Conservation (phyloP, 2,329 filamentous ascomycete species). For the Myriangium duriaei region DNA sequence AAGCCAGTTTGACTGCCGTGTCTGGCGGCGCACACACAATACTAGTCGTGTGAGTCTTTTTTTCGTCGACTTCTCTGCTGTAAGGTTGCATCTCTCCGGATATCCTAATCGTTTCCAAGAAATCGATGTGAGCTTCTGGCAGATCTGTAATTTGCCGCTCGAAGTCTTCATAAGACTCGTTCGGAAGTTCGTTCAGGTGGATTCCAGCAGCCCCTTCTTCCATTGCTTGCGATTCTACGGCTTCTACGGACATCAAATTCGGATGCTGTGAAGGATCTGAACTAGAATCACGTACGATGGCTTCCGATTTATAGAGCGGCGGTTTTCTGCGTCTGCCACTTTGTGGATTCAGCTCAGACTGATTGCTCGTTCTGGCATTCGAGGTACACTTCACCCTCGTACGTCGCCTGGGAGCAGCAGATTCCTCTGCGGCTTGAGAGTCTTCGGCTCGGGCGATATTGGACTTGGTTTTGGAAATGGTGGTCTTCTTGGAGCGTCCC, state of each 20-base stretch:
- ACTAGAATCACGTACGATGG: not conserved
- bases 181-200: not conserved
- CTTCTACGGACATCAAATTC: not conserved
- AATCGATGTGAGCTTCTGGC: too few species aligned
- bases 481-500: too few species aligned
- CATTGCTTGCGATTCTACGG: not conserved
- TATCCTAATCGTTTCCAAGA: too few species aligned
- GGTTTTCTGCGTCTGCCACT: too few species aligned
- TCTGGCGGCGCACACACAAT: too few species aligned
- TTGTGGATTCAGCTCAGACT: not conserved
- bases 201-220: not conserved
- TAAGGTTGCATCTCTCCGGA: too few species aligned
- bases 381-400: not conserved
- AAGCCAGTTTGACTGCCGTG: too few species aligned
- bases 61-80: too few species aligned
- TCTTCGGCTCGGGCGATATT: not conserved
- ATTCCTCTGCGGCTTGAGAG: not conserved
- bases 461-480: not conserved
- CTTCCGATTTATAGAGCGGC: too few species aligned
- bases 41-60: too few species aligned
- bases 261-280: not conserved
- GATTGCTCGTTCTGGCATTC: not conserved
- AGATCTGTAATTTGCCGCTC: not conserved
- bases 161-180: not conserved
- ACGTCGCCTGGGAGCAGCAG: not conserved